Conservation (phyloP, 2,329 filamentous ascomycete genomes). For the Pseudocercospora crystallina region DNA sequence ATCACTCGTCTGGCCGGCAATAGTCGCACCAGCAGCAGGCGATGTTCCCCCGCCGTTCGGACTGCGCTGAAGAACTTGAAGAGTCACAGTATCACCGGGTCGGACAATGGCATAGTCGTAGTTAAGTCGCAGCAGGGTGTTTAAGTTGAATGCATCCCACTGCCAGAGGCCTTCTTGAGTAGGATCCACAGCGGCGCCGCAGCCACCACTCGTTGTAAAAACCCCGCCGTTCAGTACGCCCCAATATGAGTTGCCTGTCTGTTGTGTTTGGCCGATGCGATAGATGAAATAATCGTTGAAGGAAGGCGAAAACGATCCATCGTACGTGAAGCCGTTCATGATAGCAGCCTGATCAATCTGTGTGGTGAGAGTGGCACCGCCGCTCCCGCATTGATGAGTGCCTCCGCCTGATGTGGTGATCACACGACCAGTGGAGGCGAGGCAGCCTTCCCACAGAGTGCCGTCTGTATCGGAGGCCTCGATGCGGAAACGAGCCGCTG, state of each 20-base stretch:
- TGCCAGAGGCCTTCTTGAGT: slow-evolving; percentile 6
- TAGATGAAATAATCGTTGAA: slow-evolving; percentile 26
- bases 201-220: slow-evolving; percentile 18
- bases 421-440: slow-evolving; percentile 14
- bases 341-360: slow-evolving; percentile 19
- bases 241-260: slow-evolving; percentile 17
- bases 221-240: slow-evolving; percentile 18
- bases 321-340: slow-evolving; percentile 18
- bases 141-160: slow-evolving; percentile 11
- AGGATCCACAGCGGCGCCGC: slow-evolving; percentile 8
- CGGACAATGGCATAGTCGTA: background rate
- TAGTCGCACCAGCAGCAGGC: slow-evolving; percentile 5
- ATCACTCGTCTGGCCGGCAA: slow-evolving; percentile 14
- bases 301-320: slow-evolving; percentile 12
- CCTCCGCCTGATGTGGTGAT: slow-evolving; percentile 21
- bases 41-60: background rate
- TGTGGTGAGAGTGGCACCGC: slow-evolving; percentile 20
- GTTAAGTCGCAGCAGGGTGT: background rate
- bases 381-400: slow-evolving; percentile 22
- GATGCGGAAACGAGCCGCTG: slow-evolving; percentile 16
- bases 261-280: slow-evolving; percentile 7
- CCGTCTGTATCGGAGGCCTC: slow-evolving; percentile 16
- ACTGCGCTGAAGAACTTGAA: background rate
- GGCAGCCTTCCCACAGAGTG: slow-evolving; percentile 24
- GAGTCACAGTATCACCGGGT: background rate